phyloP scores from a whole-genome alignment of 768 basidiomycete genomes.

The Daedalea quercina region DNA sequence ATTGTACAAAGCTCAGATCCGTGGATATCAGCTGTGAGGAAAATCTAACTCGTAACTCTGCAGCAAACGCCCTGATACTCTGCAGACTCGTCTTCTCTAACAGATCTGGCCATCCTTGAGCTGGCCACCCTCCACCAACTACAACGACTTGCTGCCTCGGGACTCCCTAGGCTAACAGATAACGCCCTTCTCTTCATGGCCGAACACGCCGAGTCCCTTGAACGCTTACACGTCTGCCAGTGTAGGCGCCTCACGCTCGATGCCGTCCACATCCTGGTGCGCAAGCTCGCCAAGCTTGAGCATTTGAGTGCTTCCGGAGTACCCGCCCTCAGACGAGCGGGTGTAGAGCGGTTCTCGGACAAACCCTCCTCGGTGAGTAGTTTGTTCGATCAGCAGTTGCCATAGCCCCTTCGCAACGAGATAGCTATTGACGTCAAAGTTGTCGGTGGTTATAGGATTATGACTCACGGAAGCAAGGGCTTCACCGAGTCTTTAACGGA shows the following conservation, averaged over 20 bases:
- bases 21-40: conserved; percentile 87
- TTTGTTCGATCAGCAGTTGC: not conserved
- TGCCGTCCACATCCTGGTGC: conserved; percentile 66
- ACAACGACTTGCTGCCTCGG: conserved; percentile 72
- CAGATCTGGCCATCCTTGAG: conserved; percentile 82
- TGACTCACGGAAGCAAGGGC: conserved; percentile 57
- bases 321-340: conserved; percentile 60
- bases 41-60: too few species aligned
- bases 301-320: conserved; percentile 81
- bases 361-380: conserved; percentile 51
- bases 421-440: not conserved
- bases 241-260: conserved; percentile 77
- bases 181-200: conserved; percentile 74
- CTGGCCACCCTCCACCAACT: conserved; percentile 63
- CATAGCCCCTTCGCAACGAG: not conserved
- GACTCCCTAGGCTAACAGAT: conserved; percentile 80
- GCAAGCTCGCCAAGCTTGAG: conserved; percentile 50
- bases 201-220: conserved; percentile 61
- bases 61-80: not conserved
- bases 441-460: conserved; percentile 39
- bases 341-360: conserved; percentile 74
- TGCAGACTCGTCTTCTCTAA: conserved; percentile 45
- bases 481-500: conserved; percentile 78
- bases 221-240: conserved; percentile 81
- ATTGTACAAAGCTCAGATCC: conserved; percentile 69